Conservation (phyloP, 2,329 filamentous ascomycete species). For the Cordyceps javanica region DNA sequence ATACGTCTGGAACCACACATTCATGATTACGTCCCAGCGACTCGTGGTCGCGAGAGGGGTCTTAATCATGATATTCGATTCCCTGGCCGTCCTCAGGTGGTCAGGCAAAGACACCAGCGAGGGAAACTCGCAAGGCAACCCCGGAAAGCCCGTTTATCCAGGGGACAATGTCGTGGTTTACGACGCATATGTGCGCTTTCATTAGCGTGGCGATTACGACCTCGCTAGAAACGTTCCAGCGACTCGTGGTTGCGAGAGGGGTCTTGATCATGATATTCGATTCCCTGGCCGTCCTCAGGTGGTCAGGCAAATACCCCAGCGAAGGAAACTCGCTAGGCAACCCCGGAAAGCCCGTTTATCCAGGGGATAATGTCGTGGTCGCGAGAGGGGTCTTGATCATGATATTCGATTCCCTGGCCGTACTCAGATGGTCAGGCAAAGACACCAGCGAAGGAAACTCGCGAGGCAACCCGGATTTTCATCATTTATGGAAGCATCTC, state of each 20-base stretch:
- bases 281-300: not conserved
- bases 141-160: not conserved
- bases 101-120: not conserved
- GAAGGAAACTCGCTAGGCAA: not conserved
- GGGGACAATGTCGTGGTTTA: constrained; percentile 3
- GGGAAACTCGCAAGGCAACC: not conserved
- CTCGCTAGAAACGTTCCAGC: too few species aligned
- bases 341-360: not conserved
- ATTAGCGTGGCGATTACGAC: too few species aligned
- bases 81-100: not conserved
- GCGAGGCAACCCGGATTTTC: not conserved
- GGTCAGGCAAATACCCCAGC: not conserved
- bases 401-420: not conserved
- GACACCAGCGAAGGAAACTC: constrained; percentile 2
- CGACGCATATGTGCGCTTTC: constrained; percentile 7
- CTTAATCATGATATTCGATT: constrained; percentile 7
- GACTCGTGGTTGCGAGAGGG: not conserved
- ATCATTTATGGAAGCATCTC: too few species aligned
- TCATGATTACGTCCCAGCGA: not conserved
- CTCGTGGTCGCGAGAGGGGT: constrained; percentile 1
- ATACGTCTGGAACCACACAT: constrained; percentile 8
- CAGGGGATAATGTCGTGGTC: not conserved
- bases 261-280: constrained; percentile 7
- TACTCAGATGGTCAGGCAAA: not conserved
- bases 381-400: constrained; percentile 6